Base-by-base conservation (phyloP, 805 yeast genomes). In the Kuraishia cidri region DNA sequence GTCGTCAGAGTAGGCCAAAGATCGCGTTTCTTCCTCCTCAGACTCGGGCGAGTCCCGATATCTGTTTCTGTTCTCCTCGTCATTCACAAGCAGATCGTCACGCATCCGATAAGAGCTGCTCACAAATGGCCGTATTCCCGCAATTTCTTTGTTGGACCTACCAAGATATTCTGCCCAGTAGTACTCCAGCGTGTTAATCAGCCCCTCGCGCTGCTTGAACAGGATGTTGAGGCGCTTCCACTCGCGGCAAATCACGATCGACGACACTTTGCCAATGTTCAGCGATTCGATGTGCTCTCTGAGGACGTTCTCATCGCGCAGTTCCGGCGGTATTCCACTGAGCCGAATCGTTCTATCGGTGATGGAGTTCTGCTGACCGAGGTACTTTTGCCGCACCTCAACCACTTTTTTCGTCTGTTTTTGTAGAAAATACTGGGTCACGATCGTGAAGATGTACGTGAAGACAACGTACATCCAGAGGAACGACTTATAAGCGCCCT, bases 321-420 rank as follows among this genome's bases (percentile, higher is more conserved):
- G 58, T 29, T 78, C 76, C 0, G 83, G 79, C 0, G 97, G 97
- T 4, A 90, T 85, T 1, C 97, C 97, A 24, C 90, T 76, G 10
- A 90, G 53, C 37, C 90, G 63, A 26, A 92, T 79, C 1, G 97
- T 92, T 50, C 95, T 68, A 62, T 90, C 97, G 0, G 97, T 85
- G 37, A 90, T 69, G 7, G 95, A 79, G 50, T 81, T 81, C 52
- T 88, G 97, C 40, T 69, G 72, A 0, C 97, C 97, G 41, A 90
- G 61, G 47, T 83, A 81, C 32, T 58, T 60, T 56, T 90, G 97
- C 40, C 97, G 71, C 43, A 82, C 79, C 32, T 66, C 60, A 20
- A 90, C 84, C 24, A 90, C 84, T 38, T 73, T 69, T 40, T 66
- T 65, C 0, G 97, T 82, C 45, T 83, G 88, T 11, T 72, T 62